phyloP scores from a whole-genome alignment of 768 basidiomycete species.

The Phaeotremella fagi region DNA sequence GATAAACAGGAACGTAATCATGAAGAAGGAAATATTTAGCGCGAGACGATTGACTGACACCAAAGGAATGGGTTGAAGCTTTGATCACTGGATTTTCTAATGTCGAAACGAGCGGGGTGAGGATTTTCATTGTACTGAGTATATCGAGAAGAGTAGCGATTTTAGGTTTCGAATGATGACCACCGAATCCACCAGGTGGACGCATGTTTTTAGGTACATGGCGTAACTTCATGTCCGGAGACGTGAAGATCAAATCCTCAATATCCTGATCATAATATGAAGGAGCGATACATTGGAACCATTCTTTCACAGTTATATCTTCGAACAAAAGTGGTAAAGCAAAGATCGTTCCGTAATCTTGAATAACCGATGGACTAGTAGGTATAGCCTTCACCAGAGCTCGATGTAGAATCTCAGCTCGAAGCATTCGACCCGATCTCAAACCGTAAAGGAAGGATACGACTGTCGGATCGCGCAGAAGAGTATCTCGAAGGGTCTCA shows the following conservation, averaged over 20 bases:
- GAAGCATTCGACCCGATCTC: slow-evolving; percentile 61
- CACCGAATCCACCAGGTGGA: slow-evolving; percentile 57
- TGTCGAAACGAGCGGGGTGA: slow-evolving; percentile 58
- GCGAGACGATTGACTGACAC: slow-evolving; percentile 1
- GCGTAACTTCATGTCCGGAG: slow-evolving; percentile 52
- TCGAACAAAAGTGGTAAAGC: slow-evolving; percentile 60
- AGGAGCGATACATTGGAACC: slow-evolving; percentile 62
- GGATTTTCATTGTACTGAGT: slow-evolving; percentile 58
- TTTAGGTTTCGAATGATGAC: slow-evolving; percentile 58
- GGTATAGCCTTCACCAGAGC: slow-evolving; percentile 22
- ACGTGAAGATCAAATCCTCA: slow-evolving; percentile 53
- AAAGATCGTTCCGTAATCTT: slow-evolving; percentile 58
- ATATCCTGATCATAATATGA: slow-evolving; percentile 60
- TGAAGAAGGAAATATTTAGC: slow-evolving; percentile 64
- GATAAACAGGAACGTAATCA: slow-evolving; percentile 56
- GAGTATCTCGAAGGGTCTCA: slow-evolving; percentile 12
- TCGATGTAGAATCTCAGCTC: slow-evolving; percentile 52
- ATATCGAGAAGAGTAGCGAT: slow-evolving; percentile 62
- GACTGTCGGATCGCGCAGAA: slow-evolving; percentile 63
- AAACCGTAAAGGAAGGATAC: slow-evolving; percentile 72
- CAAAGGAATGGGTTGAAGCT: slow-evolving; percentile 17
- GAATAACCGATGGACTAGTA: slow-evolving; percentile 54
- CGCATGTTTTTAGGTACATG: slow-evolving; percentile 57
- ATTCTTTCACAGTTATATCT: slow-evolving; percentile 63
- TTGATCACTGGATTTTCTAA: slow-evolving; percentile 51